Conservation (phyloP, 306 rosid species). For the Vigna radiata region DNA sequence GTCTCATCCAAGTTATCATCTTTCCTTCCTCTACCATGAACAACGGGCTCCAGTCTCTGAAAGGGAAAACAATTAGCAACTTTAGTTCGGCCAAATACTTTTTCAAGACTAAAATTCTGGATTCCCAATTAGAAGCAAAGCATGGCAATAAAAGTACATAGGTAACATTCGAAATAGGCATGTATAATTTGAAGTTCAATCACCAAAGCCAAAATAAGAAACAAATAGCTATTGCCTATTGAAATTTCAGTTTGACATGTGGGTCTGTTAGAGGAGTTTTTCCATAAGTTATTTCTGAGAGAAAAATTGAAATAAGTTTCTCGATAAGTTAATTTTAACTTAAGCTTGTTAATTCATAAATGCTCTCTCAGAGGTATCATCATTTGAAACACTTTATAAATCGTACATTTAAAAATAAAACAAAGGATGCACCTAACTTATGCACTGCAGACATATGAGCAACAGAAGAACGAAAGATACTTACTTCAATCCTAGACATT, state of each 20-base stretch:
- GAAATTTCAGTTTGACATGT: conserved; percentile 16
- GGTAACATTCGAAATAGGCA: not conserved
- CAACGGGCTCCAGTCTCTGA: conserved; percentile 87
- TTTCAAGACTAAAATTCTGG: conserved; percentile 5
- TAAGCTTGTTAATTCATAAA: no score
- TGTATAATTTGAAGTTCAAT: conserved; percentile 29
- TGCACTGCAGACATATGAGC: not conserved
- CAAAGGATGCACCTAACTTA: not conserved
- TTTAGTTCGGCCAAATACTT: not conserved
- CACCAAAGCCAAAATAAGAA: conserved; percentile 9
- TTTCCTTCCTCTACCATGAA: conserved; percentile 97
- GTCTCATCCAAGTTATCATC: conserved; percentile 70
- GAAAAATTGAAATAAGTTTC: no score
- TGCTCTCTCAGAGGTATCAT: not conserved
- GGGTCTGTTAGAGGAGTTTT: no score
- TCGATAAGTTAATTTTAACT: no score
- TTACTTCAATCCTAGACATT: conserved; percentile 92
- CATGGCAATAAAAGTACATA: conserved; percentile 8
- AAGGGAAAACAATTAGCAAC: conserved; percentile 41
- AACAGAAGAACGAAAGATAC: conserved; percentile 36
- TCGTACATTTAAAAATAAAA: not conserved
- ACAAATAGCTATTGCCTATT: not conserved
- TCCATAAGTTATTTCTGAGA: no score
- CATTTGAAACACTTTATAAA: conserved; percentile 15
- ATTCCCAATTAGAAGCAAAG: conserved; percentile 6